Percentiles rank a stretch among this genome's conserved stretches.
phyloP scores from a whole-genome alignment of 2,329 filamentous ascomycete genomes.

The Parafenestella ontariensis region DNA sequence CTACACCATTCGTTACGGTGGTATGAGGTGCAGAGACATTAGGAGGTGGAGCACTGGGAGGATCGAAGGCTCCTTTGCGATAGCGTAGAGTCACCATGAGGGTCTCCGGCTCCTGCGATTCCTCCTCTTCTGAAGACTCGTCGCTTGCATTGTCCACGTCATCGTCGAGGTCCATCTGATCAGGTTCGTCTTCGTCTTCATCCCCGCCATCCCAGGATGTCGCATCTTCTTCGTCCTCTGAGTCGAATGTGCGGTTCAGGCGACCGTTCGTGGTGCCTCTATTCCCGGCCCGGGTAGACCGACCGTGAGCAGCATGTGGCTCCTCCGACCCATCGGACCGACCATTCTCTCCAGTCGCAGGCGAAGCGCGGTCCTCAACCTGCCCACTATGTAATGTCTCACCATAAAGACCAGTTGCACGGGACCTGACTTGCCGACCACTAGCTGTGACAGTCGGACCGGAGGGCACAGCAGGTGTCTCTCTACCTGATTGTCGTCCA shows the following conservation, averaged over 20 bases:
- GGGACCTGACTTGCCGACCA: conserved; percentile 81
- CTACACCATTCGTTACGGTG: conserved; percentile 1
- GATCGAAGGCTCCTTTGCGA: conserved; percentile 25
- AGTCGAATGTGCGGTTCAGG: conserved; percentile 55
- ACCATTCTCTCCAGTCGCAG: conserved; percentile 53
- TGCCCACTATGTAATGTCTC: conserved; percentile 66
- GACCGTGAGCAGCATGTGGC: conserved; percentile 49
- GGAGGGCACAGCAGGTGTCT: conserved; percentile 72
- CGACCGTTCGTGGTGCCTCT: conserved; percentile 26
- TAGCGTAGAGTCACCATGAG: conserved; percentile 74
- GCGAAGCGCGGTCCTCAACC: conserved; percentile 49
- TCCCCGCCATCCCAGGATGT: conserved; percentile 74
- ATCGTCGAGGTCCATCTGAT: conserved; percentile 67
- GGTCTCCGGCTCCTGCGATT: conserved; percentile 57
- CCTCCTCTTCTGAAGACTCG: conserved; percentile 47
- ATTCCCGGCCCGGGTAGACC: conserved; percentile 49
- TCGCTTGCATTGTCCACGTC: conserved; percentile 59
- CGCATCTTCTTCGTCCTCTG: conserved; percentile 63
- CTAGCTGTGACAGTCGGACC: conserved; percentile 78
- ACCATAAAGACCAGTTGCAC: conserved; percentile 66
- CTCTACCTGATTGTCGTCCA: conserved; percentile 72
- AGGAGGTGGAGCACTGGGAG: background rate
- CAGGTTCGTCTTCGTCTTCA: conserved; percentile 75
- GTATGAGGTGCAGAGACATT: background rate
- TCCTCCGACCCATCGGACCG: conserved; percentile 57